A percentile compares a stretch with the other conserved stretches of the same genome.
phyloP scores from a whole-genome alignment of 345 rosid species.

The Citropsis articulata region DNA sequence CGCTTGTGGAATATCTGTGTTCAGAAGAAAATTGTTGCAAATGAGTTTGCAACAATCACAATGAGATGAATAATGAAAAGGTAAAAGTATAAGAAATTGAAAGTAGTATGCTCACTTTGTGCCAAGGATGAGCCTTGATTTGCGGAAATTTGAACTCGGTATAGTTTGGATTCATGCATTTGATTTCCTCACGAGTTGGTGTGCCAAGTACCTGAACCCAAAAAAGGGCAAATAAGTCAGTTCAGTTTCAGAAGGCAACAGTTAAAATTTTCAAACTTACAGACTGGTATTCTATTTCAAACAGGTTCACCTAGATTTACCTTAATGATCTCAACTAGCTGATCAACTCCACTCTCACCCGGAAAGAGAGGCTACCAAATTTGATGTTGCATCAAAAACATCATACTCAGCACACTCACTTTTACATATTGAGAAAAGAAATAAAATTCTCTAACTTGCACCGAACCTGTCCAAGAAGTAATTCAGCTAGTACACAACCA shows the following conservation, averaged over 20 bases:
- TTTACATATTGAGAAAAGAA: background rate
- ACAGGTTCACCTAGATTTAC: background rate
- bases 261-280: background rate
- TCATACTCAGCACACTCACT: background rate
- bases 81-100: background rate
- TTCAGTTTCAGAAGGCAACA: background rate
- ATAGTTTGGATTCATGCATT: constrained; percentile 29
- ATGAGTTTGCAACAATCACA: background rate
- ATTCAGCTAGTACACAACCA: constrained; percentile 26
- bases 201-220: constrained; percentile 19
- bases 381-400: background rate
- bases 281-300: background rate
- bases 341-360: constrained; percentile 30
- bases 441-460: background rate
- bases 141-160: constrained; percentile 27
- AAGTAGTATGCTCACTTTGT: constrained; percentile 18
- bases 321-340: constrained; percentile 29
- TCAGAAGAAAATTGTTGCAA: background rate
- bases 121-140: constrained; percentile 30
- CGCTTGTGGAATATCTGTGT: constrained; percentile 26
- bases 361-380: constrained; percentile 24
- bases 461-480: constrained; percentile 26
- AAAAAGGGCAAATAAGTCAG: background rate
- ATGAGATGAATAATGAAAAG: background rate
- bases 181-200: constrained; percentile 30